Evolutionary conservation across 441 rosid species (phyloP), one percentile per base, ranked within the genome.

Genomic region (Erysimum cheiri): DNA sequence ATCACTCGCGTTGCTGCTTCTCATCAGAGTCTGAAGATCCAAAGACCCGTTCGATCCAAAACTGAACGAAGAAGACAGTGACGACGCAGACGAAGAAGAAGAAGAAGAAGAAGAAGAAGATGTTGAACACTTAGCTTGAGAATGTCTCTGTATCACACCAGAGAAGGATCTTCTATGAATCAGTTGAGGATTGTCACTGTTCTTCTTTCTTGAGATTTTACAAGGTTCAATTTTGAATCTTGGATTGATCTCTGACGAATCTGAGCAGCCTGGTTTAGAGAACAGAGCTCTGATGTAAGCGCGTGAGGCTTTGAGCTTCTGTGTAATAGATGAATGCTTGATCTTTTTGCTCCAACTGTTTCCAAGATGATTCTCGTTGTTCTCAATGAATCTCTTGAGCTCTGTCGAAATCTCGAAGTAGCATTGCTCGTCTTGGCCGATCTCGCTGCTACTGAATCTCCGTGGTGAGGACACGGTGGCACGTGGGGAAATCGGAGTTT

Each of bases 91-190:
- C 3, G n/a, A n/a, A n/a, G n/a, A n/a, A n/a, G n/a, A n/a, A n/a
- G n/a, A n/a, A n/a, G 88, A 80, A 29, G 85, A 58, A 0, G 87
- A 82, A 22, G 83, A 75, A 4, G 85, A 75, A 2, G 80, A 78
- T 3, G 85, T 60, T 36, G 83, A 82, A 62, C 78, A 80, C 65
- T 84, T 91, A 2, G 76, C 48, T 32, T 71, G 60, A 13, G 85
- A 82, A 72, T 84, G 88, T 66, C 85, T 63, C 33, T 82, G 92
- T 64, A 90, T 83, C 9, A 81, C 94, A 8, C 91, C 96, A 6
- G 98, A 88, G 74, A 87, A 94, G 0, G 97, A 90, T 79, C 83
- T 89, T 40, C 98, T 85, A 47, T 87, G 93, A 46, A 57, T 57
- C 54, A 75, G 12, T 1, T 13, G 78, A 37, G 70, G 15, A 29